These are phyloP conservation scores for Dipodascus albidus DNA, from an alignment of 805 yeast species.

Conservation along the genomic window DNA sequence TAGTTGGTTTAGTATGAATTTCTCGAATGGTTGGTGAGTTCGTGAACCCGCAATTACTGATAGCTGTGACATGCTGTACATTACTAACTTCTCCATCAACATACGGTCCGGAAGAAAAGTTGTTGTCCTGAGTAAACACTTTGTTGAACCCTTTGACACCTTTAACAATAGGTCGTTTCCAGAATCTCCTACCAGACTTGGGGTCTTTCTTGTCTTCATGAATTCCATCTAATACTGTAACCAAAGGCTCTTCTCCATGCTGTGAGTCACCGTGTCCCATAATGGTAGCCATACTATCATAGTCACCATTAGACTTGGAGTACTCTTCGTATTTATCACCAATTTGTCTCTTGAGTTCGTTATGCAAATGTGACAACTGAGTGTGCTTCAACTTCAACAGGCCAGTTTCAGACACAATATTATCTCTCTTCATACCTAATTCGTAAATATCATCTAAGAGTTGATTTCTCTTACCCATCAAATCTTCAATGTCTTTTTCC, in stretches of 20 bases:
- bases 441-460: slow-evolving; percentile 22
- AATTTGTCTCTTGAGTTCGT: slow-evolving; percentile 25
- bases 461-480: slow-evolving; percentile 21
- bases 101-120: not conserved
- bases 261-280: not conserved
- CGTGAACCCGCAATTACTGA: not conserved
- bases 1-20: not conserved
- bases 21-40: not conserved
- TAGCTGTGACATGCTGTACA: not conserved
- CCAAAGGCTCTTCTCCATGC: slow-evolving; percentile 18
- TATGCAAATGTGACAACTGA: slow-evolving; percentile 29
- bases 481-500: slow-evolving; percentile 31
- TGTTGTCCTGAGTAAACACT: slow-evolving; percentile 19
- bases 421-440: slow-evolving; percentile 17
- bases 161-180: slow-evolving; percentile 28
- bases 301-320: slow-evolving; percentile 60
- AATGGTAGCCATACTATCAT: slow-evolving; percentile 44
- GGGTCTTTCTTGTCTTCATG: slow-evolving; percentile 12
- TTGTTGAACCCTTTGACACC: slow-evolving; percentile 23
- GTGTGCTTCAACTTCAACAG: slow-evolving; percentile 23
- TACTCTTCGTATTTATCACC: slow-evolving; percentile 27
- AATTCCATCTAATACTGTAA: slow-evolving; percentile 19
- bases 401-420: slow-evolving; percentile 24
- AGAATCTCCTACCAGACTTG: slow-evolving; percentile 18
- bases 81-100: slow-evolving; percentile 1